These are phyloP conservation scores for Phytophthora fragariae DNA, from an alignment of 352 stramenopile species.

Conservation along the genomic window DNA sequence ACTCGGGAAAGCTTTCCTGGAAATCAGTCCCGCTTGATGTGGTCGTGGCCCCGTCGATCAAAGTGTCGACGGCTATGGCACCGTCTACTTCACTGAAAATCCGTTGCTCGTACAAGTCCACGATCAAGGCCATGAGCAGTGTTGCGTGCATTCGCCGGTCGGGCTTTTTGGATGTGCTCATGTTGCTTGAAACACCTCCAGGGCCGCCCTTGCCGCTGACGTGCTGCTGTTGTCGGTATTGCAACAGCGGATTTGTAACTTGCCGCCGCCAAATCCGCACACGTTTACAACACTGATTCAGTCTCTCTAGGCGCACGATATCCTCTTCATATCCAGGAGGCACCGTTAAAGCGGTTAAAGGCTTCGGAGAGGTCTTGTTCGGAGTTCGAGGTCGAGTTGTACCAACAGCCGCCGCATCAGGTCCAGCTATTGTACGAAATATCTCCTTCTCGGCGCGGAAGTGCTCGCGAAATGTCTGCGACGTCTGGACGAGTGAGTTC, in stretches of 20 bases:
- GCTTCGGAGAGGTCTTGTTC: constrained; percentile 18
- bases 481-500: constrained; percentile 58
- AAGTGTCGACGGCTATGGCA: constrained; percentile 20
- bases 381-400: constrained; percentile 13
- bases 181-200: constrained; percentile 14
- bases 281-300: constrained; percentile 80
- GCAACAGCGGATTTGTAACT: constrained; percentile 68
- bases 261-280: constrained; percentile 74
- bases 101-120: constrained; percentile 80
- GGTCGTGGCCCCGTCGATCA: constrained; percentile 13
- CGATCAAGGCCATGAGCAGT: constrained; percentile 70
- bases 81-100: constrained; percentile 53
- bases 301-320: constrained; percentile 59
- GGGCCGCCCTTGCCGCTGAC: constrained; percentile 20
- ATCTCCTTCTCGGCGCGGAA: constrained; percentile 58
- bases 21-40: constrained; percentile 32
- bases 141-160: constrained; percentile 79
- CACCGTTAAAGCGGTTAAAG: not conserved
- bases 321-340: constrained; percentile 44
- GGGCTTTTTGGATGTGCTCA: constrained; percentile 50
- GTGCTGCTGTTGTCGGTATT: constrained; percentile 64
- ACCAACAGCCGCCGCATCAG: not conserved
- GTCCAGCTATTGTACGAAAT: constrained; percentile 44
- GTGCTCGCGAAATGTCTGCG: constrained; percentile 54
- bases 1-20: constrained; percentile 75